phyloP scores from a whole-genome alignment of 306 rosid genomes.

The Arachis hypogaea region DNA sequence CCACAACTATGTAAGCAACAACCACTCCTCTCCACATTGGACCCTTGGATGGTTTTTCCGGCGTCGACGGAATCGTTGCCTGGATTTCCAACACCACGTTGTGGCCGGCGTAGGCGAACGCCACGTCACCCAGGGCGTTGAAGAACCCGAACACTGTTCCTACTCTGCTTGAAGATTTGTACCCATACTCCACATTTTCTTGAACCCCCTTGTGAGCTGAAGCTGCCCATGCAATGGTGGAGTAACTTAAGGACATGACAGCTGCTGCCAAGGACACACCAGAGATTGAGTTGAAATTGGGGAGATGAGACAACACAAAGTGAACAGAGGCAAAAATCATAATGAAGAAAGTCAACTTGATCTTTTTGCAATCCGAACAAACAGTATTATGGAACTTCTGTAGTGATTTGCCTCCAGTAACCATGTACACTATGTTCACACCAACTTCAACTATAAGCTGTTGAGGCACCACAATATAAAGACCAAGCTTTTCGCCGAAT shows the following conservation, averaged over 20 bases:
- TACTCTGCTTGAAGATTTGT: constrained; percentile 33
- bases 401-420: constrained; percentile 72
- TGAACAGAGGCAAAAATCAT: constrained; percentile 80
- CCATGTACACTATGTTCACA: constrained; percentile 76
- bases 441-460: constrained; percentile 68
- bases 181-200: constrained; percentile 49
- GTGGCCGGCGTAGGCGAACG: constrained; percentile 83
- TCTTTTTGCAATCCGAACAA: constrained; percentile 43
- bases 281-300: constrained; percentile 69
- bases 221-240: constrained; percentile 75
- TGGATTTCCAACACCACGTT: constrained; percentile 84
- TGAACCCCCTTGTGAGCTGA: constrained; percentile 62
- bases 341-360: constrained; percentile 67
- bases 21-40: constrained; percentile 83
- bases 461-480: constrained; percentile 80
- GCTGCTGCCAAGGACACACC: constrained; percentile 79
- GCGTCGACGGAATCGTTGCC: constrained; percentile 84
- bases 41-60: constrained; percentile 73
- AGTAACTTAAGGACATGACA: constrained; percentile 78
- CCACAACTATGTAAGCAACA: constrained; percentile 66
- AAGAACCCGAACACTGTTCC: constrained; percentile 61
- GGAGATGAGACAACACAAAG: constrained; percentile 73
- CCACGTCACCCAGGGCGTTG: constrained; percentile 65
- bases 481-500: constrained; percentile 77
- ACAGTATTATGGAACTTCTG: constrained; percentile 59